Percentiles rank a stretch among this genome's conserved stretches.
These are phyloP conservation scores for Castanopsis chinensis DNA, from an alignment of 306 rosid genomes.

Conservation along the genomic window DNA sequence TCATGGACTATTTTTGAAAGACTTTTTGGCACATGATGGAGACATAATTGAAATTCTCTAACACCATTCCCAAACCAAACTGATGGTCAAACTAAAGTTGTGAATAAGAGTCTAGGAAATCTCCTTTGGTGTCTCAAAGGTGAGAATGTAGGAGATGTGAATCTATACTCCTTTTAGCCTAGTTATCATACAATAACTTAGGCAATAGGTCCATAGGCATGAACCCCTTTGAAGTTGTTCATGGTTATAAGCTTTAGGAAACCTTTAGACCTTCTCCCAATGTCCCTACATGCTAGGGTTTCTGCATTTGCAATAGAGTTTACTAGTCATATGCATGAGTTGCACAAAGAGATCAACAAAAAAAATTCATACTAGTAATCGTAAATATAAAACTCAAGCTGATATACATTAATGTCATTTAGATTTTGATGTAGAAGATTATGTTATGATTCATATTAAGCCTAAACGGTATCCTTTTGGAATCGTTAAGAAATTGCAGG, in stretches of 20 bases:
- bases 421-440: neutral
- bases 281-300: neutral
- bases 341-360: neutral
- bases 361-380: too few relatives aligned
- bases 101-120: neutral
- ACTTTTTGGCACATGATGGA: neutral
- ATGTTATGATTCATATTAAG: neutral
- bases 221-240: neutral
- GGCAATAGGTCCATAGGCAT: neutral
- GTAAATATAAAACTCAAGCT: neutral
- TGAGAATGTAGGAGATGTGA: neutral
- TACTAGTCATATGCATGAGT: neutral
- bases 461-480: neutral
- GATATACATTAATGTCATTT: neutral
- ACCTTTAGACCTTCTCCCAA: neutral
- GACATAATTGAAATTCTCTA: neutral
- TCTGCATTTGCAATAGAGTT: neutral
- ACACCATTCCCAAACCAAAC: neutral
- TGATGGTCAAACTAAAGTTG: neutral
- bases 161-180: neutral
- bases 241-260: neutral
- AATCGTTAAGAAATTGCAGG: neutral
- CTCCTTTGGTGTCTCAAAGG: neutral
- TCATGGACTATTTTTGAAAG: neutral
- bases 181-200: neutral